Base-by-base conservation (phyloP, 306 rosid species). In the Carpinus viminea region DNA sequence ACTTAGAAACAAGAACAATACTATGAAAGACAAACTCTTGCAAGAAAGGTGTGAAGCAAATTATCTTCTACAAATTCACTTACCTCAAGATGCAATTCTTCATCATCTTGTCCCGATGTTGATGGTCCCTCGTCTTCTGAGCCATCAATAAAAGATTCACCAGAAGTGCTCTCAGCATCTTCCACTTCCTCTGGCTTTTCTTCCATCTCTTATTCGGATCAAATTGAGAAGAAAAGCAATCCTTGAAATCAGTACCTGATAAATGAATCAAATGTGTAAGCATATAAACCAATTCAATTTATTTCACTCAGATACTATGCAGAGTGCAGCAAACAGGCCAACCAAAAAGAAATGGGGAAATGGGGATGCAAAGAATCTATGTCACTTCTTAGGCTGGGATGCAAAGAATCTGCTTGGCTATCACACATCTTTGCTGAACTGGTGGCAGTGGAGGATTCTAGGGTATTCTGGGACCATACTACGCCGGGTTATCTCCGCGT, bases 61-160 rank as follows among this genome's bases (percentile, higher is more conserved):
- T 15, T n/a, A 66, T 20, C 38, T 46, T 47, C 31, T 76, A 60
- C 54, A 50, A 34, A 2, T 60, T 46, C 61, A 81, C 89, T 83
- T 76, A 85, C 99, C 92, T 91, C 94, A 34, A 74, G 64, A 72
- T 79, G 86, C 81, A 83, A 76, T 41, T 68, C 82, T 9, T 82
- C 89, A 68, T 82, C 89, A 68, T 88, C 93, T 68, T 84, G 80
- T 72, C 94, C 97, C 18, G 92, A 89, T 70, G 86, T 76, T 18
- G 87, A 77, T 18, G 90, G 86, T 68, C 75, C 97, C 41, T 89
- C 94, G 47, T 84, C 88, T 38, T 88, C 97, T 21, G 90, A 94
- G 50, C 82, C 91, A 11, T 89, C 97, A 28, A 81, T 77, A 68
- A 84, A 86, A 77, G 97, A 92, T 82, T 86, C 93, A 51, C 86